Evolutionary conservation across 805 yeast genomes (phyloP).

Genomic region (Lipomyces japonicus): DNA sequence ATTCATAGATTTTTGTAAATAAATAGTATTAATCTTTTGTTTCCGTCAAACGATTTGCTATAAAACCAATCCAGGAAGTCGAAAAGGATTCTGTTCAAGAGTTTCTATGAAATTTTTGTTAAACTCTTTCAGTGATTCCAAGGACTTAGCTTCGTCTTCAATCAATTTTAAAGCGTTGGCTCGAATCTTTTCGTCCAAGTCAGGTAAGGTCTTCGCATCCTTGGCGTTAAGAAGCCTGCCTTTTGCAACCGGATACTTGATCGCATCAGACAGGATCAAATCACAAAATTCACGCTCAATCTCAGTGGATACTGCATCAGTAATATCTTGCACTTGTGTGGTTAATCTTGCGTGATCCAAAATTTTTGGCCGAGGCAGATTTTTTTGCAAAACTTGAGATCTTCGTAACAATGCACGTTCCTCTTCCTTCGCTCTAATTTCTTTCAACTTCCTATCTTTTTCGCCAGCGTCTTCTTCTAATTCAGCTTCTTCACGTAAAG

Average conservation of each 20-base stretch:
- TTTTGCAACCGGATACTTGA: constrained; percentile 29
- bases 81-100: constrained; percentile 8
- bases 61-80: constrained; percentile 11
- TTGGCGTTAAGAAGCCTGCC: constrained; percentile 12
- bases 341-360: constrained; percentile 12
- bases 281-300: constrained; percentile 29
- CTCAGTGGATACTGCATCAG: constrained; percentile 14
- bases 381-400: constrained; percentile 48
- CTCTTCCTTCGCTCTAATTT: constrained; percentile 23
- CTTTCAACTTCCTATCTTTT: constrained; percentile 31
- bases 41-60: background rate
- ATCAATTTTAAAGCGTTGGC: constrained; percentile 18
- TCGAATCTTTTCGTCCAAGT: constrained; percentile 29
- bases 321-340: constrained; percentile 3
- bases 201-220: constrained; percentile 19
- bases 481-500: constrained; percentile 22
- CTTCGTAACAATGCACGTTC: constrained; percentile 39
- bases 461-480: constrained; percentile 35
- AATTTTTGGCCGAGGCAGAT: constrained; percentile 37
- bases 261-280: constrained; percentile 34
- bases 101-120: constrained; percentile 2
- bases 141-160: constrained; percentile 14
- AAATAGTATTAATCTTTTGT: too few species aligned
- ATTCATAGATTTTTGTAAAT: too few species aligned
- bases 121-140: constrained; percentile 14